Conservation (phyloP, 1,284 basidiomycete species). For the Ustilago xerochloae region DNA sequence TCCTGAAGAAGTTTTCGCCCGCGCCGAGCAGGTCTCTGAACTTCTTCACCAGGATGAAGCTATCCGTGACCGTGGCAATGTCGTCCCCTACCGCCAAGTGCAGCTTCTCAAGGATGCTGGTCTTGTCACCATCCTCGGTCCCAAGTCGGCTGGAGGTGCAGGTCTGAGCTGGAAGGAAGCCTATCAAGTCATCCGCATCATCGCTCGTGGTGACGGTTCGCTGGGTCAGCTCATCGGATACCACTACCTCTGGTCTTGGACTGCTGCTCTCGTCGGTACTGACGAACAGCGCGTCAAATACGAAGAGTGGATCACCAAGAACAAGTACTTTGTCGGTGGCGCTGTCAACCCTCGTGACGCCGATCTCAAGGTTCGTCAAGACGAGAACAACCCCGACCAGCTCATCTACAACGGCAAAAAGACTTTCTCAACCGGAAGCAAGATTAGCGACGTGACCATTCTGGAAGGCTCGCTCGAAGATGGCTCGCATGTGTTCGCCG, state of each 20-base stretch:
- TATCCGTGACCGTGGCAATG: conserved; percentile 63
- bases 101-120: conserved; percentile 66
- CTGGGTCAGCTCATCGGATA: conserved; percentile 61
- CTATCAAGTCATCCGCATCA: conserved; percentile 60
- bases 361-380: conserved; percentile 59
- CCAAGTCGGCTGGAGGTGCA: conserved; percentile 57
- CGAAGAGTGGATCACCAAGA: conserved; percentile 54
- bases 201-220: conserved; percentile 64
- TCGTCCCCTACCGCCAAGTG: conserved; percentile 65
- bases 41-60: conserved; percentile 63
- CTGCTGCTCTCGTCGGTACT: conserved; percentile 61
- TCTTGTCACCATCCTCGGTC: conserved; percentile 63
- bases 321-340: conserved; percentile 63
- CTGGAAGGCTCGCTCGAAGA: conserved; percentile 63
- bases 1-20: conserved; percentile 53
- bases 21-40: conserved; percentile 62
- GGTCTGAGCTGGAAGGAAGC: conserved; percentile 60
- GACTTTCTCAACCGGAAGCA: conserved; percentile 67
- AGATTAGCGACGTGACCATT: conserved; percentile 67
- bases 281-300: conserved; percentile 53
- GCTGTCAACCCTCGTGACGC: conserved; percentile 68
- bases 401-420: conserved; percentile 66
- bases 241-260: conserved; percentile 62
- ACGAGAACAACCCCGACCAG: conserved; percentile 49
- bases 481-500: conserved; percentile 64